phyloP scores from a whole-genome alignment of 2,329 filamentous ascomycete species.

The Aspergillus sp. region DNA sequence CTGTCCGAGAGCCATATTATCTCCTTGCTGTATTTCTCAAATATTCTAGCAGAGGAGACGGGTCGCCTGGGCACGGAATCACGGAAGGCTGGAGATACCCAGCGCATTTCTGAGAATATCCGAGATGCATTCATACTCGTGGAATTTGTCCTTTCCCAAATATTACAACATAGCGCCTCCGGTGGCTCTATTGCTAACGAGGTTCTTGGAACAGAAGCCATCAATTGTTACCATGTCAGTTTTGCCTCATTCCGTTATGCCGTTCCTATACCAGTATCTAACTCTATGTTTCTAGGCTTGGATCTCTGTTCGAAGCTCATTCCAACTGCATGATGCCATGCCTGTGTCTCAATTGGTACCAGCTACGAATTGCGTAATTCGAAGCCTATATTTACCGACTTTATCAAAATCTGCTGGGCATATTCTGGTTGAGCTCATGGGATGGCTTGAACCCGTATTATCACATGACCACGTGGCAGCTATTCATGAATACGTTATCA shows the following conservation, averaged over 20 bases:
- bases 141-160: constrained; percentile 35
- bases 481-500: constrained; percentile 35
- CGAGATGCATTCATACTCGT: constrained; percentile 38
- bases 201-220: constrained; percentile 32
- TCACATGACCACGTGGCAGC: constrained; percentile 25
- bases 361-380: constrained; percentile 25
- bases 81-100: constrained; percentile 15
- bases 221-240: constrained; percentile 39
- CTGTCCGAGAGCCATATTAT: constrained; percentile 36
- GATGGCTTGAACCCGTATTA: constrained; percentile 28
- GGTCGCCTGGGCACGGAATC: constrained; percentile 24
- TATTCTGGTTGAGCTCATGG: constrained; percentile 35
- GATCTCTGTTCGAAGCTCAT: constrained; percentile 31
- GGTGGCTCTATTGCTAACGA: constrained; percentile 20
- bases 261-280: background rate
- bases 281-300: constrained; percentile 29
- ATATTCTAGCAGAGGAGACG: constrained; percentile 43
- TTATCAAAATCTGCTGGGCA: constrained; percentile 34
- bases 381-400: constrained; percentile 24
- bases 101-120: constrained; percentile 28
- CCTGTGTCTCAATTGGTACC: constrained; percentile 19
- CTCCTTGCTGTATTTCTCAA: constrained; percentile 40
- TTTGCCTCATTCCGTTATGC: background rate
- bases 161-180: constrained; percentile 25
- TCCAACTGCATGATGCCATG: constrained; percentile 22